These are phyloP conservation scores for Ophiostoma novo-ulmi DNA, from an alignment of 2,329 filamentous ascomycete genomes.

Conservation along the genomic window DNA sequence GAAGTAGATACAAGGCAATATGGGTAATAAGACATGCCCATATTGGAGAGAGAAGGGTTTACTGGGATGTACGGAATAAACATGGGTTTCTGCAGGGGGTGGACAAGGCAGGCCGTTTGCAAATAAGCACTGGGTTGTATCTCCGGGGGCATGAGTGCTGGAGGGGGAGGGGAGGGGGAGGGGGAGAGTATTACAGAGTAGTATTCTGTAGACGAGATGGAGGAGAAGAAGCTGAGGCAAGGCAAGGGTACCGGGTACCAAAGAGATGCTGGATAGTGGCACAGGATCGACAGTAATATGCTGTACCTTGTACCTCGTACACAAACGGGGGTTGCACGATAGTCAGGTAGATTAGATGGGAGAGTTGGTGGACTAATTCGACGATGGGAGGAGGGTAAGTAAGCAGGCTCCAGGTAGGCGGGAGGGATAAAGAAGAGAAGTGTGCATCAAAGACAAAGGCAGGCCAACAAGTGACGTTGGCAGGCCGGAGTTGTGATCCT, in stretches of 20 bases:
- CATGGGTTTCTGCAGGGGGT: conserved; percentile 6
- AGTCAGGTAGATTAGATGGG: background rate
- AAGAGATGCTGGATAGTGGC: background rate
- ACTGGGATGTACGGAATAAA: background rate
- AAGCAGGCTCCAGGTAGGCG: too few relatives aligned
- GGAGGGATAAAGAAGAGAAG: too few relatives aligned
- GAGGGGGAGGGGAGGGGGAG: too few relatives aligned
- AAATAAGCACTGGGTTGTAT: conserved; percentile 2
- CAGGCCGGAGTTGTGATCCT: background rate
- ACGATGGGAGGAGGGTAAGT: too few relatives aligned
- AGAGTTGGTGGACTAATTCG: too few relatives aligned
- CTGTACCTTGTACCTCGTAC: background rate
- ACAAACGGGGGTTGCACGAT: background rate
- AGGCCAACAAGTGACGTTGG: background rate
- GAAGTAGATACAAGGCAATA: background rate
- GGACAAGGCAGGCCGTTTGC: background rate
- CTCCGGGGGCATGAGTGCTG: background rate
- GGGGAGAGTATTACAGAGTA: background rate
- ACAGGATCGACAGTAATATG: conserved; percentile 1
- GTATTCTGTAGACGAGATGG: background rate
- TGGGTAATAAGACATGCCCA: background rate
- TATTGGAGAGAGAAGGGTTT: background rate
- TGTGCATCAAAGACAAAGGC: background rate
- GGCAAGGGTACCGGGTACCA: background rate
- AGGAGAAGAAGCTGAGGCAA: background rate